These are phyloP conservation scores for Amoebophrya sp. DNA, from an alignment of 169 alveolate species.

Conservation along the genomic window DNA sequence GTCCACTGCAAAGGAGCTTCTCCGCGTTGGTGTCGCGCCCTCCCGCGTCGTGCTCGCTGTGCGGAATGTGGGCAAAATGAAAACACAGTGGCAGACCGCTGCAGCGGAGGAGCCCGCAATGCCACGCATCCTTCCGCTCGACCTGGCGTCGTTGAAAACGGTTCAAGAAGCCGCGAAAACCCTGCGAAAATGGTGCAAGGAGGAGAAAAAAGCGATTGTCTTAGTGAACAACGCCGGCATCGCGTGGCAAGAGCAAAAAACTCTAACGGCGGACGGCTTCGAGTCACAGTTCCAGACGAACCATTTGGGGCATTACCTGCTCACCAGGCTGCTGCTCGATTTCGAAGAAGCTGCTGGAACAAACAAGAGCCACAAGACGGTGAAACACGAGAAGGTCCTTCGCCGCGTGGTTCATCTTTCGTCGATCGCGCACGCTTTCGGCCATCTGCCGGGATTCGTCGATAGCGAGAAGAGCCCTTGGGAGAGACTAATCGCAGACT, in stretches of 20 bases:
- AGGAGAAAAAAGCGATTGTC: background rate
- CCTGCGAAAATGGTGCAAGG: background rate
- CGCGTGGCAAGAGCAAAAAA: no score
- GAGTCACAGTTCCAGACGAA: background rate
- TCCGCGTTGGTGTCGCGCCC: background rate
- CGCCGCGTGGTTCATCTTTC: background rate
- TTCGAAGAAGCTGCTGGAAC: no score
- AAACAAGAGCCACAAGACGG: no score
- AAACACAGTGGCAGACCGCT: background rate
- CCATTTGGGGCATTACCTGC: background rate
- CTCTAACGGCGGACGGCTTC: no score
- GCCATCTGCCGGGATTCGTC: background rate
- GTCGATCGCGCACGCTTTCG: background rate
- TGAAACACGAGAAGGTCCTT: background rate
- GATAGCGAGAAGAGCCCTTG: no score
- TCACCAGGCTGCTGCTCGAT: background rate
- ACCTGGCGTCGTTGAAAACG: no score
- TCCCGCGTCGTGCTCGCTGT: background rate
- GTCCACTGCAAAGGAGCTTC: background rate
- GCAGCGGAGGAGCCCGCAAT: background rate
- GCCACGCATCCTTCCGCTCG: no score
- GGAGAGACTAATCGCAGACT: no score
- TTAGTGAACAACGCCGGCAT: background rate
- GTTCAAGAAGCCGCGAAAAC: no score
- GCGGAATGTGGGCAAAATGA: background rate